Conservation (phyloP, 2,329 filamentous ascomycete genomes). For the Lasiodiplodia sp. region DNA sequence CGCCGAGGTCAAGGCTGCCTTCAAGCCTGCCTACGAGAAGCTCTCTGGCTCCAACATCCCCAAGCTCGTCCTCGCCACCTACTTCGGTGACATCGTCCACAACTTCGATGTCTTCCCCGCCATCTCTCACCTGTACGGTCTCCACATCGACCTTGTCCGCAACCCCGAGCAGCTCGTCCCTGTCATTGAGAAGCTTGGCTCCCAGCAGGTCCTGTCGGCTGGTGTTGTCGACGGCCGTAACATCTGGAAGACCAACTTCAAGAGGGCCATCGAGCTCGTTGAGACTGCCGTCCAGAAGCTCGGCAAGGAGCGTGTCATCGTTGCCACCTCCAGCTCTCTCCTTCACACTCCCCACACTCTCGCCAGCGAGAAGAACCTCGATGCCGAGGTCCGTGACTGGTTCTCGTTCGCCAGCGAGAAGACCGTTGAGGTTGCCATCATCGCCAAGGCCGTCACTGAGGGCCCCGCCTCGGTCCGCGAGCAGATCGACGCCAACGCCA, state of each 20-base stretch:
- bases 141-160: conserved; percentile 96
- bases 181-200: conserved; percentile 81
- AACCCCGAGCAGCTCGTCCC: conserved; percentile 96
- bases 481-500: conserved; percentile 95
- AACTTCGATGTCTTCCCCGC: conserved; percentile 90
- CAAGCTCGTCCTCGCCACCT: conserved; percentile 89
- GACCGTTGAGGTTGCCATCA: conserved; percentile 85
- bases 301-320: conserved; percentile 96
- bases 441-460: conserved; percentile 96
- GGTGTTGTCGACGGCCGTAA: conserved; percentile 99
- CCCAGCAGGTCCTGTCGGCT: conserved; percentile 88
- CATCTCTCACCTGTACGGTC: conserved; percentile 74
- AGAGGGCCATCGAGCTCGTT: conserved; percentile 88
- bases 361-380: conserved; percentile 97
- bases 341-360: conserved; percentile 99
- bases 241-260: conserved; percentile 99
- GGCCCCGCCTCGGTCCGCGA: conserved; percentile 85
- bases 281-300: conserved; percentile 94
- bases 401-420: conserved; percentile 99
- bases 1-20: conserved; percentile 89
- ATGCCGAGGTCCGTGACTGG: conserved; percentile 92
- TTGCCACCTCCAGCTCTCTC: conserved; percentile 95
- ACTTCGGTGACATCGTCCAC: conserved; percentile 99
- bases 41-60: conserved; percentile 82
- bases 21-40: conserved; percentile 97